Evolutionary conservation across 176 grass and related monocot species (phyloP).

Genomic region (Eleusine coracana): DNA sequence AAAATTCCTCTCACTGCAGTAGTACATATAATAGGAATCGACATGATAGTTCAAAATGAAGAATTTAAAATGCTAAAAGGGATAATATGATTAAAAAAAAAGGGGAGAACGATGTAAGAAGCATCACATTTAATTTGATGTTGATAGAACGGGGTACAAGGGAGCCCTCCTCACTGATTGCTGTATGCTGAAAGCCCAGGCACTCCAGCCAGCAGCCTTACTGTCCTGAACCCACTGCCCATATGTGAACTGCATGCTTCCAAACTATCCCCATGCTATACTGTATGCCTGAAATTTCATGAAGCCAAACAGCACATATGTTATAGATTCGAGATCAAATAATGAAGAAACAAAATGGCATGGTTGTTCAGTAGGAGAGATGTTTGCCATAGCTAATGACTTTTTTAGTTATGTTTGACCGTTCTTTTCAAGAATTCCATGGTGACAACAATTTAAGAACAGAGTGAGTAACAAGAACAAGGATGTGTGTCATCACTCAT

Average conservation of each 20-base stretch:
- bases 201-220: constrained; percentile 43
- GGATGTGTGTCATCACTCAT: too few species aligned
- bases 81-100: not conserved
- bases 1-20: too few species aligned
- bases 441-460: too few species aligned
- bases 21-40: not conserved
- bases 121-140: constrained; percentile 35
- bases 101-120: constrained; percentile 31
- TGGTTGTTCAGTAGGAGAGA: constrained; percentile 21
- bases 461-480: too few species aligned
- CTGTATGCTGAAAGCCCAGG: constrained; percentile 25
- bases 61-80: not conserved
- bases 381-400: not conserved
- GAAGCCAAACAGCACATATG: constrained; percentile 16
- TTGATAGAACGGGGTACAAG: constrained; percentile 47
- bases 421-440: too few species aligned
- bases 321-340: constrained; percentile 14
- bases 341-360: constrained; percentile 12
- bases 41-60: not conserved
- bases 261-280: constrained; percentile 29
- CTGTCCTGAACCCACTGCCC: constrained; percentile 53
- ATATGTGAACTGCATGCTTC: constrained; percentile 29
- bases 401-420: too few species aligned
- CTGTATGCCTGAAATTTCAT: constrained; percentile 6
- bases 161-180: constrained; percentile 57